Evolutionary conservation across 345 rosid species (phyloP), one percentile per base, ranked within the genome.

Genomic region (Theobroma cacao): DNA sequence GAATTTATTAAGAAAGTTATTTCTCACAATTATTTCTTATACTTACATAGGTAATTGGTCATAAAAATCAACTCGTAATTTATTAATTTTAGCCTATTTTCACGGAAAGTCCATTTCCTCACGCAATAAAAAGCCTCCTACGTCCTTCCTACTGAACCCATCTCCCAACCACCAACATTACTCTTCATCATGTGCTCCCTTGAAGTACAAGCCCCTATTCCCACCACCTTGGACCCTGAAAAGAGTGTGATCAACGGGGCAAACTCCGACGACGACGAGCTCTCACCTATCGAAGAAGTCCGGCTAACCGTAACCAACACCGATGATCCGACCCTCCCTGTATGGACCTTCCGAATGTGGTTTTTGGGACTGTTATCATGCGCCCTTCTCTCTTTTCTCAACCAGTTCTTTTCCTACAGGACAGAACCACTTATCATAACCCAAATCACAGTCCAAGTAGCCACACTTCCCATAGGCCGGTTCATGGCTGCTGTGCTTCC

Each of bases 321-420:
- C 31, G 98, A 92, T 82, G 95, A 94, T 62, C 92, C 90, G 0
- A 85, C 87, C 47, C 91, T 89, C 38, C 93, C 98, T 2, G 92
- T 92, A 34, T 94, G 98, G 97, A 94, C 98, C 18, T 94, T 94
- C 74, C 83, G 98, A 76, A 94, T 92, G 98, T 94, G 98, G 97
- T 82, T 87, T 81, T 67, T 94, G 75, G 98, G 97, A 30, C 73
- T 94, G 14, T 2, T 88, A 10, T 90, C 95, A 3, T 92, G 98
- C 34, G 79, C 82, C 3, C 89, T 92, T 41, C 91, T 94, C 11
- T 90, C 98, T 0, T 92, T 92, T 75, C 87, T 94, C 7, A 94
- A 92, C 93, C 95, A 90, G 34, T 92, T 94, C 90, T 89, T 94
- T 74, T 31, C 92, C 34, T 94, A 86, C 94, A 84, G 94, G 50